Conservation (phyloP, 148 eudicot species). For the Chenopodium formosanum region DNA sequence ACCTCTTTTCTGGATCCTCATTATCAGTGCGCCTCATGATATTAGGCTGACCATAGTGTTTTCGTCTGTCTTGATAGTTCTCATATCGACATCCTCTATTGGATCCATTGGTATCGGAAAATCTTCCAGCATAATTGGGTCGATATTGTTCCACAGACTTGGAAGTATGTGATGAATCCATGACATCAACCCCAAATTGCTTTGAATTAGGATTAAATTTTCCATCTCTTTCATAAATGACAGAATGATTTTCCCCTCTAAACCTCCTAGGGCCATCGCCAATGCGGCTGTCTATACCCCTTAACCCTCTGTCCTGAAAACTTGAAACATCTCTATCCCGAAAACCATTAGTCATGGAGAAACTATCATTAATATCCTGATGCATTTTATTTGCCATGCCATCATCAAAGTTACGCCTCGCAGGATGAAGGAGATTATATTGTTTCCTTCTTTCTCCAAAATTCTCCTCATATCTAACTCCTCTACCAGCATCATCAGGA, state of each 20-base stretch:
- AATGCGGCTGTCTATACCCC: conserved; percentile 31
- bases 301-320: conserved; percentile 36
- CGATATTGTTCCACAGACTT: conserved; percentile 32
- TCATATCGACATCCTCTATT: conserved; percentile 31
- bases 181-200: conserved; percentile 27
- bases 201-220: conserved; percentile 27
- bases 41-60: conserved; percentile 21
- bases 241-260: conserved; percentile 31
- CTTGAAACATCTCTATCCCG: conserved; percentile 37
- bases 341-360: conserved; percentile 7
- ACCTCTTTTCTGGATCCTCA: conserved; percentile 22
- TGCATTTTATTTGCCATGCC: conserved; percentile 29
- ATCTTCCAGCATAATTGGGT: conserved; percentile 29
- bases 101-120: conserved; percentile 22
- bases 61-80: conserved; percentile 28
- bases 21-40: conserved; percentile 25
- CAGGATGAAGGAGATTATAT: conserved; percentile 24
- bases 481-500: conserved; percentile 33
- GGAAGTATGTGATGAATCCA: conserved; percentile 27
- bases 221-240: conserved; percentile 28
- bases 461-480: conserved; percentile 33
- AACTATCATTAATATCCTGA: conserved; percentile 32
- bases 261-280: conserved; percentile 36
- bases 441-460: conserved; percentile 36
- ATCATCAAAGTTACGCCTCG: conserved; percentile 32